These are phyloP conservation scores for Aegilops umbellulata DNA, from an alignment of 176 grass and related monocot genomes.

Conservation along the genomic window DNA sequence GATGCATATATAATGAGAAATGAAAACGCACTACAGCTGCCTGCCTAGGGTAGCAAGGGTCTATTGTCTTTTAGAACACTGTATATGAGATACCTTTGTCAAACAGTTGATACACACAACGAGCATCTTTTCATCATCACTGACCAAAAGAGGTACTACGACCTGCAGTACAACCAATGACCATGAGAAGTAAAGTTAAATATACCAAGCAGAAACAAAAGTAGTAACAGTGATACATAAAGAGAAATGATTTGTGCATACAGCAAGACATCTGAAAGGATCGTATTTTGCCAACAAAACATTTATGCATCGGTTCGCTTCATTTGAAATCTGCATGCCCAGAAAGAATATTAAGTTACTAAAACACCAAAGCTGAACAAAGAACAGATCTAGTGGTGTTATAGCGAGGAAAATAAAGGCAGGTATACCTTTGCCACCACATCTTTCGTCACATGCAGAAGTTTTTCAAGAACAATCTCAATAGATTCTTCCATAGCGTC, in stretches of 20 bases:
- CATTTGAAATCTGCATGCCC: conserved; percentile 79
- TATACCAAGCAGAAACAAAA: conserved; percentile 15
- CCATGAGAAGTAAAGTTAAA: conserved; percentile 27
- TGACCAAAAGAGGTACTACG: conserved; percentile 84
- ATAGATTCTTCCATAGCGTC: conserved; percentile 84
- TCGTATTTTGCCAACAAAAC: conserved; percentile 75
- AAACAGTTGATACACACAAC: conserved; percentile 97
- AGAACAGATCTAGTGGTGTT: background rate
- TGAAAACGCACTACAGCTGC: background rate
- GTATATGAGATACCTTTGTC: conserved; percentile 77
- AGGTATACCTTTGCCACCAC: conserved; percentile 59
- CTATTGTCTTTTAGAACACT: background rate
- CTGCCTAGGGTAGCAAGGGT: background rate
- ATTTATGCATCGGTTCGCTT: conserved; percentile 83
- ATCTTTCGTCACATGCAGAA: conserved; percentile 90
- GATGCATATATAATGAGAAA: background rate
- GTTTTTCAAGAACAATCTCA: conserved; percentile 97
- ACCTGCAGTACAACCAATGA: conserved; percentile 60
- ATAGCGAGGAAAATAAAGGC: conserved; percentile 18
- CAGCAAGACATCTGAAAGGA: conserved; percentile 86
- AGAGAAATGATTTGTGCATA: conserved; percentile 40
- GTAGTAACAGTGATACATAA: background rate
- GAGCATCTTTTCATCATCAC: conserved; percentile 96
- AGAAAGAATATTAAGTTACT: conserved; percentile 35
- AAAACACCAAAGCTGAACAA: background rate